These are phyloP conservation scores for Metahyphopichia silvanorum DNA, from an alignment of 805 yeast genomes.

Conservation along the genomic window DNA sequence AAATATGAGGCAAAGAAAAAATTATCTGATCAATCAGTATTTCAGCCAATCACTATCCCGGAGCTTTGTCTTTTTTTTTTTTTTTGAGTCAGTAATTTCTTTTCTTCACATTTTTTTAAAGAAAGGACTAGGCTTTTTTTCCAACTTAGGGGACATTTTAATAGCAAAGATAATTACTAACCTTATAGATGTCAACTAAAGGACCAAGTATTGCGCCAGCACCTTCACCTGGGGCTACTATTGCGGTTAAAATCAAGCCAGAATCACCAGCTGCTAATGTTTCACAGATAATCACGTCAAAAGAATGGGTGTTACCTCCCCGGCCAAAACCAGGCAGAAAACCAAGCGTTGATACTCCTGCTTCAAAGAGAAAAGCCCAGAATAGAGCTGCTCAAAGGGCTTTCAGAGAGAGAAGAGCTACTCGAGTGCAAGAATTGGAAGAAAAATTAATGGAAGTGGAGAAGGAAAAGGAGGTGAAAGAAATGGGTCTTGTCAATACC, in stretches of 20 bases:
- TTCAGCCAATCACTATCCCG: constrained; percentile 1
- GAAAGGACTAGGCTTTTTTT: neutral
- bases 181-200: constrained; percentile 10
- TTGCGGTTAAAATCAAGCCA: neutral
- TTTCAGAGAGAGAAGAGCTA: constrained; percentile 82
- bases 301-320: constrained; percentile 60
- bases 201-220: constrained; percentile 16
- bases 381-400: constrained; percentile 94
- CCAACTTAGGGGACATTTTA: too few species aligned
- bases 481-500: constrained; percentile 50
- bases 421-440: constrained; percentile 75
- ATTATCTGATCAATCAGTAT: constrained; percentile 12
- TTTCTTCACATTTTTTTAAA: neutral
- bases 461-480: constrained; percentile 59
- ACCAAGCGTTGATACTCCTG: constrained; percentile 74
- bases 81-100: neutral
- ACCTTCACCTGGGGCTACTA: constrained; percentile 1
- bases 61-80: neutral
- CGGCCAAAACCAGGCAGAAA: constrained; percentile 61
- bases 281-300: constrained; percentile 55
- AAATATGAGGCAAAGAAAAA: too few species aligned
- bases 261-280: constrained; percentile 2
- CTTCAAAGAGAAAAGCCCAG: constrained; percentile 83
- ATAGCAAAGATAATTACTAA: too few species aligned
- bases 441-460: constrained; percentile 64